These are phyloP conservation scores for Trichoderma arundinaceum DNA, from an alignment of 2,329 filamentous ascomycete species.

Conservation along the genomic window DNA sequence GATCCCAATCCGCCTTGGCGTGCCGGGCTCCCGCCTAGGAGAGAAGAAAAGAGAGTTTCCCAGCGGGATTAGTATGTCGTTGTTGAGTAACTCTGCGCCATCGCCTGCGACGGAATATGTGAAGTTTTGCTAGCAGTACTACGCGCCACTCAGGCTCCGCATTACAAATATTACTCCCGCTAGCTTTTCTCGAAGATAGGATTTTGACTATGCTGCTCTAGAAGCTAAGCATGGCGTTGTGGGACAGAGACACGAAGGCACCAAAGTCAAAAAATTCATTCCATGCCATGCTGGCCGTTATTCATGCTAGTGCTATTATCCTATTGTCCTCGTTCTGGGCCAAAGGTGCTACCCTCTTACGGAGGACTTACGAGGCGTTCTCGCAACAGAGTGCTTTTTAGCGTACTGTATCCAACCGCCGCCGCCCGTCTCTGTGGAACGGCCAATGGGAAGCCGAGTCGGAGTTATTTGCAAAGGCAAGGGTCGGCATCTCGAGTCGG, in stretches of 20 bases:
- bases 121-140: too few species aligned
- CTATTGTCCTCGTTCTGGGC: neutral
- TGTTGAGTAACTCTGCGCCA: neutral
- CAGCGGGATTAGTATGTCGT: neutral
- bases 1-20: constrained; percentile 4
- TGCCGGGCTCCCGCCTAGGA: neutral
- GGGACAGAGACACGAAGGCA: neutral
- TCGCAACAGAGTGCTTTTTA: too few species aligned
- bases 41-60: neutral
- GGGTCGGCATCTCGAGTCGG: constrained; percentile 15
- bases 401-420: neutral
- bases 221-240: constrained; percentile 16
- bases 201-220: neutral
- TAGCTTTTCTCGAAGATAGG: neutral
- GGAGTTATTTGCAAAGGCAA: constrained; percentile 9
- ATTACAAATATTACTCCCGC: constrained; percentile 12
- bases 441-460: constrained; percentile 4
- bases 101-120: neutral
- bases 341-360: neutral
- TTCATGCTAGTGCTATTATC: too few species aligned
- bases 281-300: too few species aligned
- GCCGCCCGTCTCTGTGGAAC: constrained; percentile 12
- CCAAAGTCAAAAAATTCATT: too few species aligned
- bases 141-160: neutral
- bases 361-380: neutral